Percentiles rank a stretch among this genome's conserved stretches.
Evolutionary conservation across 2,329 filamentous ascomycete genomes (phyloP).

Genomic region (Biscogniauxia mediterranea): DNA sequence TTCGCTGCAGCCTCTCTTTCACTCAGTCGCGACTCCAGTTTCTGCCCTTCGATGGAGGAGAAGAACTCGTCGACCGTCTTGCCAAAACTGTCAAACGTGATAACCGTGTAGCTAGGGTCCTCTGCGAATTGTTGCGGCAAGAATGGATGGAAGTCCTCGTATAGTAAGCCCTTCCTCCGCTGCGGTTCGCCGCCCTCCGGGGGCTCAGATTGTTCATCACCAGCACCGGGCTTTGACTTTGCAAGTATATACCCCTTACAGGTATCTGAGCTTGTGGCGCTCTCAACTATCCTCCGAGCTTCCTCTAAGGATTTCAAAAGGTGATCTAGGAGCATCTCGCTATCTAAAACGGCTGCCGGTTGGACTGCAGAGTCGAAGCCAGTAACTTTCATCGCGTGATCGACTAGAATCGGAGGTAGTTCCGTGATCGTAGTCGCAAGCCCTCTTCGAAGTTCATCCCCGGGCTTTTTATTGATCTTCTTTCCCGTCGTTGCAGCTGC

Average conservation of each 20-base stretch:
- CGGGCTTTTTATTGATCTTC: conserved; percentile 69
- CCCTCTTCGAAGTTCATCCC: conserved; percentile 74
- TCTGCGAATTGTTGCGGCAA: conserved; percentile 74
- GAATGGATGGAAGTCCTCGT: conserved; percentile 96
- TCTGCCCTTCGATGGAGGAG: conserved; percentile 92
- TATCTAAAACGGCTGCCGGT: conserved; percentile 67
- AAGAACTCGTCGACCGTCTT: conserved; percentile 95
- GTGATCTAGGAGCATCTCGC: conserved; percentile 61
- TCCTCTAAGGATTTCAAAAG: conserved; percentile 68
- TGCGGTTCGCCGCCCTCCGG: conserved; percentile 34
- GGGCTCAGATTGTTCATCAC: conserved; percentile 27
- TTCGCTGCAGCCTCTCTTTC: conserved; percentile 81
- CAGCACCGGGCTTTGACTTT: conserved; percentile 47
- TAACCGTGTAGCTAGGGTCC: conserved; percentile 62
- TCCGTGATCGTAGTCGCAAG: conserved; percentile 84
- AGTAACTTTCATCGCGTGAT: conserved; percentile 73
- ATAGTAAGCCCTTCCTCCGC: conserved; percentile 58
- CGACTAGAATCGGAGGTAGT: conserved; percentile 81
- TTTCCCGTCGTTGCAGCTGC: conserved; percentile 53
- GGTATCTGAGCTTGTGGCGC: conserved; percentile 62
- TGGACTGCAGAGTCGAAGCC: conserved; percentile 67
- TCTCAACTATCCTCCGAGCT: conserved; percentile 66
- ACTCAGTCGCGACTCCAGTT: conserved; percentile 76
- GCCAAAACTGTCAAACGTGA: conserved; percentile 85
- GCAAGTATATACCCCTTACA: conserved; percentile 88